Evolutionary conservation across 371 early-diverging fungal species (phyloP), one percentile per base, ranked within the genome.

Genomic region (Choanephora cucurbitarum): DNA sequence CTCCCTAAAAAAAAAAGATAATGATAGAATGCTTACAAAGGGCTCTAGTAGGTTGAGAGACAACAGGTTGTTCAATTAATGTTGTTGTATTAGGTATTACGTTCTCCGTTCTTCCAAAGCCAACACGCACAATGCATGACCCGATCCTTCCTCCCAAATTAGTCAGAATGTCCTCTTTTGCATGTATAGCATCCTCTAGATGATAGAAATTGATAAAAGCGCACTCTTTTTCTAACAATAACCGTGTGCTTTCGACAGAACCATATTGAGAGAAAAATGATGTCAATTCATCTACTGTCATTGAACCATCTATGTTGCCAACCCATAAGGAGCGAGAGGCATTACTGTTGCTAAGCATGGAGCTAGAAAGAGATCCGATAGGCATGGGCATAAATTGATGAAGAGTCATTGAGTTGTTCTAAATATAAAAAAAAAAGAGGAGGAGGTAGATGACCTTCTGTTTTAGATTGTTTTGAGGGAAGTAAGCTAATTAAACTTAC

Each of bases 171-270:
- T 89, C 91, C 39, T 92, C 93, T 50, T 87, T 84, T 18, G 97
- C 98, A 22, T 81, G 66, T 28, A 92, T 66, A 15, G 97, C 96
- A 67, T 96, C 94, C 43, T 95, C 96, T 6, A 91, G 70, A 11
- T 84, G 79, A 37, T 81, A 70, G 61, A 88, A 96, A 66, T 95
- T 97, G 58, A 97, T 86, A 70, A 96, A 97, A 4, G 95, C 98
- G 50, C 98, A 96, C 58, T 96, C 96, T 70, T 94, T 93, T 65
- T 97, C 98, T 4, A 92, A 86, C n/a, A 96, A 81, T 42, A 96
- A 82, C 13, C 96, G 84, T 32, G 96, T 79, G 43, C 90, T 90
- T 68, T 97, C 98, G 60, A 97, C 92, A 28, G 91, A 81, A 0
- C 98, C 98, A 68, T 88, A 97, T 9, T 86, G 82, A 17, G 89